Conservation (phyloP, 2,329 filamentous ascomycete genomes). For the Phialocephala sp. region DNA sequence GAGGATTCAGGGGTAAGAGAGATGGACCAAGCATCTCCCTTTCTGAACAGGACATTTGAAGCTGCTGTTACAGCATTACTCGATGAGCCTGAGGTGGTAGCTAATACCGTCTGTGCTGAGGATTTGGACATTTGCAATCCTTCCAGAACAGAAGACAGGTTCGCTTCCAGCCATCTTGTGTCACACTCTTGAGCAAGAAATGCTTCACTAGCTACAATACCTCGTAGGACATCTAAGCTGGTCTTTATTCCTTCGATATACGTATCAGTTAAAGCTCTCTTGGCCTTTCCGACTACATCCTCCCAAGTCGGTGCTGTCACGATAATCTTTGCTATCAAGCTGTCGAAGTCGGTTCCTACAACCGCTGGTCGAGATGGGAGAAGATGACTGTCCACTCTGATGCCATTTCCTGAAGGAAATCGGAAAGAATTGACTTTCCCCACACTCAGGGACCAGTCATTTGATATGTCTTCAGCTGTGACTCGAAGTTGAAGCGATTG, state of each 20-base stretch:
- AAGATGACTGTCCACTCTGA: conserved; percentile 51
- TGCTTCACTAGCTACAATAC: conserved; percentile 55
- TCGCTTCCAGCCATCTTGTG: conserved; percentile 62
- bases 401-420: conserved; percentile 62
- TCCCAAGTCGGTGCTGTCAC: conserved; percentile 55
- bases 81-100: conserved; percentile 30
- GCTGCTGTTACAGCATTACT: conserved; percentile 35
- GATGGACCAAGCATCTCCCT: conserved; percentile 64
- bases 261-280: conserved; percentile 60
- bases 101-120: conserved; percentile 43
- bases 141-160: conserved; percentile 46
- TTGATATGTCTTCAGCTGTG: conserved; percentile 49
- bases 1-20: conserved; percentile 47
- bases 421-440: conserved; percentile 61
- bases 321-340: conserved; percentile 53
- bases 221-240: conserved; percentile 59
- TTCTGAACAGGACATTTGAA: conserved; percentile 56
- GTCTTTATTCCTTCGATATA: conserved; percentile 62
- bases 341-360: conserved; percentile 54
- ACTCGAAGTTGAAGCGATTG: conserved; percentile 52
- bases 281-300: conserved; percentile 58
- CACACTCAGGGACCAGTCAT: conserved; percentile 61
- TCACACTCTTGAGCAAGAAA: conserved; percentile 56
- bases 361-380: conserved; percentile 46
- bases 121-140: conserved; percentile 41